Evolutionary conservation across 176 grass and related monocot species (phyloP).

Genomic region (Ensete glaucum): DNA sequence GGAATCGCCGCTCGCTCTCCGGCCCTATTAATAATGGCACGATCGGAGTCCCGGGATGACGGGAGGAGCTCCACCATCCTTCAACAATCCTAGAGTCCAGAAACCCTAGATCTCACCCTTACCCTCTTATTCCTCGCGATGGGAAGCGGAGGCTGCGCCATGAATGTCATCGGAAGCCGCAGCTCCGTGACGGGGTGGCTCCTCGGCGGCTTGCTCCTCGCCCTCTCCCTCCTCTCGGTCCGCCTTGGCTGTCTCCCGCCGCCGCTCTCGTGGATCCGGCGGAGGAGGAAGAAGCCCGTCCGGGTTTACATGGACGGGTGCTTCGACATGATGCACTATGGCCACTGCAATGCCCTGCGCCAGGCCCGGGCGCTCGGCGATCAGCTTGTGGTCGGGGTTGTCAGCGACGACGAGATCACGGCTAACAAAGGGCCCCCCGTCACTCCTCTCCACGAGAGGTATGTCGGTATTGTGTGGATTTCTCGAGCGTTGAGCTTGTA

Average conservation of each 20-base stretch:
- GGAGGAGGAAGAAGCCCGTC: constrained; percentile 33
- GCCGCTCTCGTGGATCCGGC: constrained; percentile 20
- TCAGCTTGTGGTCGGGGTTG: constrained; percentile 69
- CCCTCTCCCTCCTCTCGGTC: constrained; percentile 30
- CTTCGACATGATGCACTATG: constrained; percentile 99
- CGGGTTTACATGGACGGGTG: constrained; percentile 93
- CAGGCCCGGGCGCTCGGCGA: constrained; percentile 74
- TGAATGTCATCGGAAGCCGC: constrained; percentile 12
- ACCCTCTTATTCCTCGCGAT: not conserved
- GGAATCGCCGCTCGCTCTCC: too few relatives aligned
- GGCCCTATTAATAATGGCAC: too few relatives aligned
- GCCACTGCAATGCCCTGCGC: constrained; percentile 76
- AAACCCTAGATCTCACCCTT: constrained; percentile 21
- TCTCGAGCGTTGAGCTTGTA: not conserved
- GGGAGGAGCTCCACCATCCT: constrained; percentile 1
- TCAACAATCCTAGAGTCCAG: not conserved
- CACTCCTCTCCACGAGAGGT: constrained; percentile 74
- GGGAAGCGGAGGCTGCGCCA: constrained; percentile 21
- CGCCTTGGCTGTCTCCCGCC: constrained; percentile 22
- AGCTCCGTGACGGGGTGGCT: constrained; percentile 43
- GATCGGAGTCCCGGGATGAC: constrained; percentile 17
- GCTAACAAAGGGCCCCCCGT: constrained; percentile 74
- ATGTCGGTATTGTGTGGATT: not conserved
- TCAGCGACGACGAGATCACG: constrained; percentile 71
- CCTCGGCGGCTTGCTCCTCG: constrained; percentile 58